Base-by-base conservation (phyloP, 805 yeast species). In the Metschnikowia anglica region DNA sequence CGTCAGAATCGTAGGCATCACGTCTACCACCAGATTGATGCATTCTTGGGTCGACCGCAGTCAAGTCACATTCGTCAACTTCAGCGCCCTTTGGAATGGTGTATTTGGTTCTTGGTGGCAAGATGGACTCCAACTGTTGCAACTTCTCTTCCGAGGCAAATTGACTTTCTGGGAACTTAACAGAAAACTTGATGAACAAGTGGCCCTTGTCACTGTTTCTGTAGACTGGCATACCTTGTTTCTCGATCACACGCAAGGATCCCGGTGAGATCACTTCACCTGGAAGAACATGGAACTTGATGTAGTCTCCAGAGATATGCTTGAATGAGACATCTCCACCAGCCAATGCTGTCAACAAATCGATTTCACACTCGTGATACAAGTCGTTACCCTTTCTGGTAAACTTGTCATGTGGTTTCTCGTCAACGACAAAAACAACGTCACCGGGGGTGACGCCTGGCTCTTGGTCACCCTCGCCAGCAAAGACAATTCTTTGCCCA, bases 401-500 rank as follows among this genome's bases (percentile, higher is more conserved):
- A 75, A 88, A 93, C 46, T 73, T 63, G 34, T 77, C 80, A 66
- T 93, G 95, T 51, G 88, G 87, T 74, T 85, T 88, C 75, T 91
- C 96, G 51, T 87, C 91, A 52, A 93, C 79, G 29, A 89, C 85
- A 53, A 93, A 89, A 48, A 93, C 77, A 51, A 93, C 98, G 66
- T 93, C 99, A 66, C 99, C 99, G 23, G 99, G 96, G 47, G 89
- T 81, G 46, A 88, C 77, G 65, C 85, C 89, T 48, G 98, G 98
- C 53, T 85, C 93, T 70, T 91, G 97, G 70, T 93, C 99, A 60
- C 97, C 97, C 73, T 91, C 97, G 54, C 97, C 98, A 56, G 81
- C 76, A 74, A 91, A 93, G 5, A 81, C 87, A 56, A 93, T 79
- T 70, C 81, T 82, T 73, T 91, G 96, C 47, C 97, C 97, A 60